Percentiles rank a stretch among this genome's conserved stretches.
phyloP scores from a whole-genome alignment of 495 filamentous ascomycete genomes.

The Penicillium arizonense region DNA sequence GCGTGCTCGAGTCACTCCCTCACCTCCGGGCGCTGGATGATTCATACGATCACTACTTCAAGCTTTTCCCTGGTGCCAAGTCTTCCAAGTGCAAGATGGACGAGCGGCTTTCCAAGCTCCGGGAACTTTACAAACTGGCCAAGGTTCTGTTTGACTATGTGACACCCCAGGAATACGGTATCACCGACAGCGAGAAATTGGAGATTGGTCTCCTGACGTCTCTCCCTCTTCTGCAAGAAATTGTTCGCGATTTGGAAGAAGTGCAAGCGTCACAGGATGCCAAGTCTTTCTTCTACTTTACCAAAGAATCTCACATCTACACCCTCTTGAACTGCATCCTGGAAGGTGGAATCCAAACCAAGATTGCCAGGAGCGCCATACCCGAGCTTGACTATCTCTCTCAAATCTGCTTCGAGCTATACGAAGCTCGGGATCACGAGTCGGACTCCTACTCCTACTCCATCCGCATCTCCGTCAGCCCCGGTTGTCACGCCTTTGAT shows the following conservation, averaged over 20 bases:
- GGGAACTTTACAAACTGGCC: constrained; percentile 86
- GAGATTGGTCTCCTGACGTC: constrained; percentile 96
- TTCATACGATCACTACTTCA: constrained; percentile 73
- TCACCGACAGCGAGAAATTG: constrained; percentile 88
- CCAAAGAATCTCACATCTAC: constrained; percentile 98
- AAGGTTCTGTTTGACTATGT: constrained; percentile 98
- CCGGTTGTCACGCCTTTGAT: constrained; percentile 93
- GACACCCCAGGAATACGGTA: constrained; percentile 97
- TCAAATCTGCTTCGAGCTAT: constrained; percentile 95
- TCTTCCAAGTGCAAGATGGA: constrained; percentile 82
- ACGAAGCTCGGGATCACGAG: constrained; percentile 83
- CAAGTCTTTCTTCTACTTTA: constrained; percentile 98
- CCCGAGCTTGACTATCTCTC: constrained; percentile 97
- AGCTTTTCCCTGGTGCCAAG: constrained; percentile 73
- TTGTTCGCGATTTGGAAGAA: constrained; percentile 95
- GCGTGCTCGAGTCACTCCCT: constrained; percentile 41
- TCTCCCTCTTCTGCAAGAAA: constrained; percentile 88
- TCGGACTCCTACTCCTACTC: constrained; percentile 79
- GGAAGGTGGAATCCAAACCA: constrained; percentile 92
- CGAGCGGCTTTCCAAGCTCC: constrained; percentile 77
- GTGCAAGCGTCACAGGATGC: constrained; percentile 90
- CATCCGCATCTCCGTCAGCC: constrained; percentile 92
- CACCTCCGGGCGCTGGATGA: constrained; percentile 47
- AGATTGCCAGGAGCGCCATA: constrained; percentile 86
- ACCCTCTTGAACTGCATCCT: constrained; percentile 96